Conservation (phyloP, 2,329 filamentous ascomycete species). For the Niveomyces coronatus region DNA sequence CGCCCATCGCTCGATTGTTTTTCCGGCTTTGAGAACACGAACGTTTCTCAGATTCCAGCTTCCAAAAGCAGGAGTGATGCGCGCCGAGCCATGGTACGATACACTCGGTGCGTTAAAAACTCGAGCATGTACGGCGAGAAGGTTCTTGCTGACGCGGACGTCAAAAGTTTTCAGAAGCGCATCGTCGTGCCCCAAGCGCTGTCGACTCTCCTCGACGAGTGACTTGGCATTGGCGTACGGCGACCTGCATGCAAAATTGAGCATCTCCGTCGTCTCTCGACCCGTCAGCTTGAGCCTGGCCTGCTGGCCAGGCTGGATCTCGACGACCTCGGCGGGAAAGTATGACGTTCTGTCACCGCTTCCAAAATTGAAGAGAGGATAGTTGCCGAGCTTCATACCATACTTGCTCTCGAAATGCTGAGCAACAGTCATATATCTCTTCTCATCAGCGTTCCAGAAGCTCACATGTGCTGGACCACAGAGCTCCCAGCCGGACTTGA, state of each 20-base stretch:
- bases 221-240: constrained; percentile 58
- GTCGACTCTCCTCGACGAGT: constrained; percentile 47
- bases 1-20: constrained; percentile 37
- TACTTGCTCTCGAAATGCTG: constrained; percentile 36
- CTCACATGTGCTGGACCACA: constrained; percentile 22
- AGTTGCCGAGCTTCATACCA: constrained; percentile 21
- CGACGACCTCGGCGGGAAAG: constrained; percentile 56
- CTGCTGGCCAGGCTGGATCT: constrained; percentile 53
- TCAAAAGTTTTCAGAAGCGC: constrained; percentile 47
- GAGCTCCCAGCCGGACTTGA: constrained; percentile 18
- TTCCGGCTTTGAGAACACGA: constrained; percentile 43
- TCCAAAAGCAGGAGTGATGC: constrained; percentile 35
- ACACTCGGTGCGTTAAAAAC: constrained; percentile 53
- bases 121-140: constrained; percentile 65
- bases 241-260: constrained; percentile 57
- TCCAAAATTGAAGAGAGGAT: constrained; percentile 60
- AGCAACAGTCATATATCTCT: constrained; percentile 26
- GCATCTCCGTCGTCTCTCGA: constrained; percentile 57
- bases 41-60: constrained; percentile 59
- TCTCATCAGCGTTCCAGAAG: constrained; percentile 21
- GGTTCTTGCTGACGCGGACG: constrained; percentile 45
- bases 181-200: constrained; percentile 46
- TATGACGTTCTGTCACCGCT: constrained; percentile 46
- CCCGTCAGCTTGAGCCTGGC: constrained; percentile 48
- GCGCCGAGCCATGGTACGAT: constrained; percentile 36